Evolutionary conservation across 2,329 filamentous ascomycete genomes (phyloP), one percentile per base, ranked within the genome.

Genomic region (Dactylellina parvicollis): DNA sequence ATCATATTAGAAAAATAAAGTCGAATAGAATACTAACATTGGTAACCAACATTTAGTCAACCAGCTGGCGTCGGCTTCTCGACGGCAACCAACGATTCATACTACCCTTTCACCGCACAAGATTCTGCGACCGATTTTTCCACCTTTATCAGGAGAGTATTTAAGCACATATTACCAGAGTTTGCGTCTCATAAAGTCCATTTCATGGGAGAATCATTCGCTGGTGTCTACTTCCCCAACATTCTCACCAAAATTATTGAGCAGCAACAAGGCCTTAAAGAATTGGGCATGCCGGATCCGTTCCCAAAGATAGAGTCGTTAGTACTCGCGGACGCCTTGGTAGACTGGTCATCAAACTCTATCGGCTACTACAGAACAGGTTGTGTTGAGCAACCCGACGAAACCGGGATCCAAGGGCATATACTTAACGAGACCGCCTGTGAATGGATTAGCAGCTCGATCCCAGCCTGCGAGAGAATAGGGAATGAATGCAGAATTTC

Each of bases 201-300:
- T 18, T 65, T 73, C 10, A 65, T 66, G 42, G 59, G 67, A 20
- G 67, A 73, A 38, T 73, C 60, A 10, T 73, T 65, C 22, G 67
- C 59, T 14, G 67, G 67, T 0, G 44, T 65, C 12, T 73, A 73
- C 46, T 52, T 65, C 44, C 59, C 67, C 1, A 52, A 40, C 9
- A 65, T 73, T 20, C 49, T 73, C 7, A 32, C 59, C 30, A 71
- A 62, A 22, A 71, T 71, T 14, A n/a, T 73, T 7, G 52, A 65
- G 18, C 67, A 66, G 30, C 67, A 65, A 36, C 66, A 56, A 24
- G 14, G 42, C 3, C 47, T 73, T 0, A 28, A 18, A 16, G 67
- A 73, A 24, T 22, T 73, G 2, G 67, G 66, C 1, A 22, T 71
- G 12, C 47, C 56, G 7, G 50, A 73, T 32, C 67, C 59, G n/a